Base-by-base conservation (phyloP, 2,329 filamentous ascomycete species). In the Septoria petroselini region DNA sequence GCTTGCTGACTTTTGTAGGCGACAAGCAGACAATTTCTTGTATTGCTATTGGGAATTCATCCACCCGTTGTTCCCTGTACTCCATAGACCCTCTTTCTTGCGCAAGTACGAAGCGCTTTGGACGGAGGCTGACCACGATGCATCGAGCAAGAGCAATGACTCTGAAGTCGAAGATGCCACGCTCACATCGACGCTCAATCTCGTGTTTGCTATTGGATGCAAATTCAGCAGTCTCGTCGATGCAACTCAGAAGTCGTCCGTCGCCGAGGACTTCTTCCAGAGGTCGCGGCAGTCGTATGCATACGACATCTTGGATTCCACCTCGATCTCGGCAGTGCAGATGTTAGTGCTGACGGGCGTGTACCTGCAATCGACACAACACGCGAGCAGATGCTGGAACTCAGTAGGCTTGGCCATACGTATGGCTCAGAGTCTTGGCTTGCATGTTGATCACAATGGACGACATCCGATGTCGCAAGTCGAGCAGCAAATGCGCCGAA, bases 361-460 rank as follows among this genome's bases (percentile, higher is more conserved):
- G 2, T 62, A 58, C 31, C 40, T 62, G 7, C 60, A 62, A 43
- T 61, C 58, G 1, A 61, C 60, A 9, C 55, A 61, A 18, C 52
- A 61, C 46, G 60, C 59, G 0, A 59, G 57, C 43, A 53, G 59
- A 19, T 62, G 60, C 33, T 62, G 60, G 60, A 62, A 61, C 37
- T 57, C 58, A 0, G 42, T 62, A 6, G 60, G 60, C 7, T 47
- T 62, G 3, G 73, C 81, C 4, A 73, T 86, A 27, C 76, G 83
- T 15, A 80, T 86, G 44, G 82, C 81, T 1, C 79, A 84, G 62
- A 82, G 83, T 61, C 82, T 86, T 74, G 83, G 83, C 0, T 73
- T 85, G 40, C 81, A 85, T 53, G 75, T 79, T 9, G 82, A 86
- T 81, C 29, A 75, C 77, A 52, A 65, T 69, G 14, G 70, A 82